Conservation (phyloP, 73 alveolate species). For the Paramecium primaurelia region DNA sequence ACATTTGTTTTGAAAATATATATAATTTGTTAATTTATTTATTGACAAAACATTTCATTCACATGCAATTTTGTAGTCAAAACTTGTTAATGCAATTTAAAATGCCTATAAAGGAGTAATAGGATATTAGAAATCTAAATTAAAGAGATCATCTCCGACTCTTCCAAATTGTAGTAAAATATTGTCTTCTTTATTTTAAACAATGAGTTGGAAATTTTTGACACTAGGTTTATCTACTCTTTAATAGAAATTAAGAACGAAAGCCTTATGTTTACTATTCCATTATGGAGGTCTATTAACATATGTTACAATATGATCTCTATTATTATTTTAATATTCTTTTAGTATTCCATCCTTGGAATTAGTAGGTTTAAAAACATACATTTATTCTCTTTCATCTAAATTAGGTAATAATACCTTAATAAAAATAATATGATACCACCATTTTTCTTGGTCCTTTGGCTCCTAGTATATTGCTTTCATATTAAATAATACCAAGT, state of each 20-base stretch:
- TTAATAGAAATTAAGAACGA: constrained; percentile 85
- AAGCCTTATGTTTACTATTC: constrained; percentile 89
- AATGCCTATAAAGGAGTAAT: constrained; percentile 80
- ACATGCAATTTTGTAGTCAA: constrained; percentile 87
- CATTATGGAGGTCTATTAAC: constrained; percentile 87
- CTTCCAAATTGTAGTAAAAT: constrained; percentile 85
- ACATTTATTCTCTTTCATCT: constrained; percentile 51
- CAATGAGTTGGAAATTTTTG: constrained; percentile 83
- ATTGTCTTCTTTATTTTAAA: constrained; percentile 75
- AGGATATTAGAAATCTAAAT: constrained; percentile 85
- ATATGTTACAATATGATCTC: constrained; percentile 64
- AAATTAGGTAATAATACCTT: constrained; percentile 73
- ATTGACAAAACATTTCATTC: constrained; percentile 67
- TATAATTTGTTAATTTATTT: background rate
- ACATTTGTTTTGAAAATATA: background rate
- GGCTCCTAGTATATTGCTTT: constrained; percentile 81
- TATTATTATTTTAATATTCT: constrained; percentile 63
- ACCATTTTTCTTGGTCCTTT: constrained; percentile 94
- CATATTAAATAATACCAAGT: constrained; percentile 80
- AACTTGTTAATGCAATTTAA: constrained; percentile 77
- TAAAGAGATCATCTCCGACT: constrained; percentile 79
- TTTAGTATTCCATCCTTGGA: constrained; percentile 69
- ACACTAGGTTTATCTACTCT: constrained; percentile 90
- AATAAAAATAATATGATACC: background rate
- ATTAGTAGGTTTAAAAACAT: constrained; percentile 65